Evolutionary conservation across 768 basidiomycete species (phyloP).

Genomic region (Lyophyllum semitale): DNA sequence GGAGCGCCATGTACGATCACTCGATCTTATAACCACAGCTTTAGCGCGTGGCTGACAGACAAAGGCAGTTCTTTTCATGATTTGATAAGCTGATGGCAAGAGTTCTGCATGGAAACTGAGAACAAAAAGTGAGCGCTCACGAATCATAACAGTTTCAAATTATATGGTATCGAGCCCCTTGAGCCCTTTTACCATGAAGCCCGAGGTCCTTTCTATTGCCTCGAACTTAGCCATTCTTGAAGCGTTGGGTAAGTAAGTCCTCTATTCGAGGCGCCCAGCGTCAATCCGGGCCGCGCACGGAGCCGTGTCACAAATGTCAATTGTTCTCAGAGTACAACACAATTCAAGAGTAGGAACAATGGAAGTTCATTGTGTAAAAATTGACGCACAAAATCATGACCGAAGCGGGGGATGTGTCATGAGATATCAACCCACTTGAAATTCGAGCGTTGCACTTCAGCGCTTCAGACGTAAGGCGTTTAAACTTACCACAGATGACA

Average conservation of each 20-base stretch:
- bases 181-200: background rate
- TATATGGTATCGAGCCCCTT: background rate
- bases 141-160: background rate
- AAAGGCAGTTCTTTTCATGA: conserved; percentile 6
- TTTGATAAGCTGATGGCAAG: conserved; percentile 8
- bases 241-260: no score
- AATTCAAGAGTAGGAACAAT: background rate
- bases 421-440: no score
- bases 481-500: no score
- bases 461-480: no score
- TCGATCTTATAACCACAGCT: conserved; percentile 4
- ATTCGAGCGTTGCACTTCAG: no score
- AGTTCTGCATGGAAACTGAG: conserved; percentile 2
- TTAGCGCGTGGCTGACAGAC: background rate
- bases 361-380: background rate
- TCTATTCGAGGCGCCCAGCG: no score
- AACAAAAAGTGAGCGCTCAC: no score
- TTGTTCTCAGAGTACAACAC: background rate
- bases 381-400: no score
- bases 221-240: background rate
- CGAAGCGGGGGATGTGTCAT: no score
- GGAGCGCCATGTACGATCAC: conserved; percentile 4
- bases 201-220: background rate
- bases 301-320: background rate
- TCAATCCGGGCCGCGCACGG: no score